phyloP scores from a whole-genome alignment of 768 basidiomycete species.

The Psilocybe cubensis region DNA sequence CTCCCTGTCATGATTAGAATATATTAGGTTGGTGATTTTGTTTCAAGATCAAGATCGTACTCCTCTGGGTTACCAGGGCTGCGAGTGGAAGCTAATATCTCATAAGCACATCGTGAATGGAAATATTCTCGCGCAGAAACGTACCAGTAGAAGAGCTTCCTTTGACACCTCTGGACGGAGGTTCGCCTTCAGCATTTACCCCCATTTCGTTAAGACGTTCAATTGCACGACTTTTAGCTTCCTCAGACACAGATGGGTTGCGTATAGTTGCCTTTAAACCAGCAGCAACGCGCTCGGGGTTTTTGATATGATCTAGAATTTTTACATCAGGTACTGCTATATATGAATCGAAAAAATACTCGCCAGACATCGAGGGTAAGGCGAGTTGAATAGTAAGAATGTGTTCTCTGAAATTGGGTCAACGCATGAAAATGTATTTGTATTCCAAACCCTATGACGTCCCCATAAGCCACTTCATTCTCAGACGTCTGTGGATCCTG shows the following conservation, averaged over 20 bases:
- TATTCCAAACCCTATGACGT: background rate
- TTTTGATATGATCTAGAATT: constrained; percentile 13
- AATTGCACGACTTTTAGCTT: constrained; percentile 50
- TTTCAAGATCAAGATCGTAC: background rate
- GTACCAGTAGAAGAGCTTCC: background rate
- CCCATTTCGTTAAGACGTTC: constrained; percentile 34
- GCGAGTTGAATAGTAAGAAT: too few species aligned
- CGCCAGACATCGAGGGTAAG: background rate
- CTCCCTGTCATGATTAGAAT: background rate
- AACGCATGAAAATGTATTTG: too few species aligned
- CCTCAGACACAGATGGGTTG: constrained; percentile 57
- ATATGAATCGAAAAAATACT: background rate
- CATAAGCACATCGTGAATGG: background rate
- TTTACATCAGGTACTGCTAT: too few species aligned
- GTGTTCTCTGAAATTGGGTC: too few species aligned
- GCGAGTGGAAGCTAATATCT: background rate
- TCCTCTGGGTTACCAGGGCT: background rate
- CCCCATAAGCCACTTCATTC: background rate
- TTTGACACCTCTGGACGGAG: background rate
- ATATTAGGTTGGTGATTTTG: background rate
- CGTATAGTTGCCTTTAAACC: constrained; percentile 62
- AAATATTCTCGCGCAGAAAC: background rate
- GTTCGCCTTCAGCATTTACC: background rate
- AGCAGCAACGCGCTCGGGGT: constrained; percentile 36
- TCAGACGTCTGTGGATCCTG: background rate